Evolutionary conservation across 805 yeast genomes (phyloP), one percentile per base, ranked within the genome.

Genomic region (Candida railenensis): DNA sequence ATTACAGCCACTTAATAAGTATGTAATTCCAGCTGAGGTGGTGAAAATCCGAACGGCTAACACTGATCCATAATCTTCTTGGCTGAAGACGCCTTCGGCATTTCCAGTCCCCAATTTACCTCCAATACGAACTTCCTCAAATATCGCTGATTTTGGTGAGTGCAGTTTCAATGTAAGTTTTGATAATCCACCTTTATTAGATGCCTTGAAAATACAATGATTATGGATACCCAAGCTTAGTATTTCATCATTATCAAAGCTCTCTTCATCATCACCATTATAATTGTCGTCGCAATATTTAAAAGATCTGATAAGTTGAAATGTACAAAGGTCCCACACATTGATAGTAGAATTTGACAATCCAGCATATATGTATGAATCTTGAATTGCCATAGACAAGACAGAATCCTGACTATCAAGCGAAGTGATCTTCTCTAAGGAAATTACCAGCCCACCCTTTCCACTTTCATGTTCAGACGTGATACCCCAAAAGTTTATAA

Each of bases 271-370:
- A 4, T 20, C 39, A 12, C 50, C 42, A 20, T 43, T 34, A 4
- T 44, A 34, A 16, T 46, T 40, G 12, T 48, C 32, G 43, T 50
- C 42, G 2, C 42, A 44, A 43, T 66, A 66, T 28, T 58, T 63
- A 51, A 72, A 74, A 0, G 79, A 69, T 33, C 80, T 64, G 33
- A 79, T 74, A 49, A 83, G 66, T 61, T 92, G 98, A 45, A 77
- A 76, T 0, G 98, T 90, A 41, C 85, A 82, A 41, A 92, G 68
- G 56, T 94, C 98, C 89, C 96, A 87, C 4, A 89, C 82, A 47
- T 84, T 82, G n/a, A 92, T 76, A 21, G 73, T 71, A 8, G 96
- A 94, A 47, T 81, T 80, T 9, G 83, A 77, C 22, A 89, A 65
- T 0, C 98, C 98, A 58, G 92, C 88, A 63, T 89, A 92, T 7